Conservation (phyloP, 148 eudicot species). For the Limonium bicolor region DNA sequence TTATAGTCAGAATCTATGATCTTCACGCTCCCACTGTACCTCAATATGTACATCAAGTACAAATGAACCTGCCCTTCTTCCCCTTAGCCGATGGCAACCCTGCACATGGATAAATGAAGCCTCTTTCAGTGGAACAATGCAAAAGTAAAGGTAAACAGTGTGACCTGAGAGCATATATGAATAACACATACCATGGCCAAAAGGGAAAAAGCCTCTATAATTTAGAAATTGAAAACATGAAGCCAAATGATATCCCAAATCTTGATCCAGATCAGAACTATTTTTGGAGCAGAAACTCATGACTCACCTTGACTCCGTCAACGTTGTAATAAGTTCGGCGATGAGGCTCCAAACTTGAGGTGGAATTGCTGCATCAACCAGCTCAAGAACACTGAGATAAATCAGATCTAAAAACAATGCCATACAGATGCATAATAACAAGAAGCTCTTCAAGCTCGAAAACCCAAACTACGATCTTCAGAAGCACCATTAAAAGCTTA, state of each 20-base stretch:
- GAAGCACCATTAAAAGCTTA: too few species aligned
- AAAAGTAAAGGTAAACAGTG: background rate
- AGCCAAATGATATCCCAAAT: too few species aligned
- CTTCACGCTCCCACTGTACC: slow-evolving; percentile 45
- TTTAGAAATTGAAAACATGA: too few species aligned
- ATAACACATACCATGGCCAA: too few species aligned
- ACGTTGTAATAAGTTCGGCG: slow-evolving; percentile 50
- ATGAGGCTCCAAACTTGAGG: slow-evolving; percentile 52
- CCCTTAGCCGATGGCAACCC: slow-evolving; percentile 91
- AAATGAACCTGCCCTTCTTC: slow-evolving; percentile 94
- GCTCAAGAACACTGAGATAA: slow-evolving; percentile 46
- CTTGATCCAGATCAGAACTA: too few species aligned
- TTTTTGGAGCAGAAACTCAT: too few species aligned
- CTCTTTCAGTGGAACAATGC: slow-evolving; percentile 4
- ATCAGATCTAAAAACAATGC: slow-evolving; percentile 3
- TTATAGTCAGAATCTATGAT: background rate
- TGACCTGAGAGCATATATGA: background rate
- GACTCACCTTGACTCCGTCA: slow-evolving; percentile 74
- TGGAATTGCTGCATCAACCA: slow-evolving; percentile 98
- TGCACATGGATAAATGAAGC: slow-evolving; percentile 17
- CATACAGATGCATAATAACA: background rate
- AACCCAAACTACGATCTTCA: too few species aligned
- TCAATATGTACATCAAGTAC: slow-evolving; percentile 87
- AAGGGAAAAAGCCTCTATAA: too few species aligned
- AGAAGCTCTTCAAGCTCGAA: too few species aligned